Evolutionary conservation across 2,329 filamentous ascomycete species (phyloP), one percentile per base, ranked within the genome.

Genomic region (Alternaria novae-zelandiae): DNA sequence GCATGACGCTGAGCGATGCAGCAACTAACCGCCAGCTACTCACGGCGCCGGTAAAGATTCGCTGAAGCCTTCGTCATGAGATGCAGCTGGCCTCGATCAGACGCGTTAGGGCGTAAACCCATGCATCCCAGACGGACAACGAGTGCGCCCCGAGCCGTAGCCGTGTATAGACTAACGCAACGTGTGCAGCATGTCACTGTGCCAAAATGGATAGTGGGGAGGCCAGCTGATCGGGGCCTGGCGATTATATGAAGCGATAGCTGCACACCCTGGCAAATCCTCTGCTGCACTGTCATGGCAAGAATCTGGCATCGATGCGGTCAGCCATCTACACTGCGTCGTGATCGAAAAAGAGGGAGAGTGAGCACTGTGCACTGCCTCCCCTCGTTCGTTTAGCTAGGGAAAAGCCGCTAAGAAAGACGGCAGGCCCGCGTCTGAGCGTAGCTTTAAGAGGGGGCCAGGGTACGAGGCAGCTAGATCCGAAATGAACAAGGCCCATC

Each of bases 121-220:
- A 62, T 63, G 57, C 61, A 60, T 60, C 61, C 61, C 70, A 71
- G 70, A 64, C 65, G 61, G 57, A 61, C 63, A 68, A 67, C 65
- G 68, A 67, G 59, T 62, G 60, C 69, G 72, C 70, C 75, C 73
- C 69, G 72, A 74, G 72, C 69, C 72, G 76, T 75, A 75, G 71
- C 77, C 75, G 76, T 78, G 74, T 76, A 53, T 58, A 56, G 58
- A 59, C 65, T 67, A 67, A 67, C 70, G 75, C 75, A 72, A 72
- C 64, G 65, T 73, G 69, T 64, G 59, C 59, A 63, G 63, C 49
- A 63, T 69, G 72, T 75, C 72, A 76, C 72, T 65, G 67, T 69
- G 67, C 70, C 53, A 60, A 53, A 41, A 12, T 68, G 68, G 66
- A 66, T 26, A 49, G 61, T 69, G 71, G 62, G 57, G 70, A 69